Percentiles rank a stretch among this genome's conserved stretches.
These are phyloP conservation scores for Serendipita sp. DNA, from an alignment of 768 basidiomycete species.

Conservation along the genomic window DNA sequence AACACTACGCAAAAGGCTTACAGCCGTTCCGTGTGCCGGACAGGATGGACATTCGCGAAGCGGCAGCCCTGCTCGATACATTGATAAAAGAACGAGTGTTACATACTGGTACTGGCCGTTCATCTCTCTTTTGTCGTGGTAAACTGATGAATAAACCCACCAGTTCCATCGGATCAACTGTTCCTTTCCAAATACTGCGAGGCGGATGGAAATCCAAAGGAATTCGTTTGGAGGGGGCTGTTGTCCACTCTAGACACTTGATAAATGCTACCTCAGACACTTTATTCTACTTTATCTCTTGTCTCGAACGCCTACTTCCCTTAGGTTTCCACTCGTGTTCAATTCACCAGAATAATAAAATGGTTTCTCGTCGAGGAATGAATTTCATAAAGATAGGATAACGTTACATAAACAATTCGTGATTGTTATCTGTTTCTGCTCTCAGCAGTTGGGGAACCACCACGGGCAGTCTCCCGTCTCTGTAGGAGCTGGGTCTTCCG, in stretches of 20 bases:
- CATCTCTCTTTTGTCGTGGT: not conserved
- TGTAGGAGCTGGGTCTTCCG: not conserved
- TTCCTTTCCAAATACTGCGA: constrained; percentile 70
- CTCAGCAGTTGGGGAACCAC: not conserved
- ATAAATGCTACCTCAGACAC: no score
- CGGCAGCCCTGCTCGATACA: constrained; percentile 55
- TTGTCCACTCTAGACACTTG: constrained; percentile 12
- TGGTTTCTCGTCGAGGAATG: no score
- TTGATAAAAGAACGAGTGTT: constrained; percentile 52
- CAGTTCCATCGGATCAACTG: constrained; percentile 42
- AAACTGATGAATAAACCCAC: not conserved
- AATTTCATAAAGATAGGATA: no score
- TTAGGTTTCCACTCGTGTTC: no score
- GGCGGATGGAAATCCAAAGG: constrained; percentile 59
- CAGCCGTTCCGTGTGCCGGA: constrained; percentile 37
- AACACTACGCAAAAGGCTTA: constrained; percentile 39
- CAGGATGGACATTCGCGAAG: constrained; percentile 46
- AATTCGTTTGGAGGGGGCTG: constrained; percentile 58
- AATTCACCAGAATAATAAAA: no score
- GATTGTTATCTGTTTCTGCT: no score
- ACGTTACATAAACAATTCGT: no score
- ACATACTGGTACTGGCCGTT: constrained; percentile 27
- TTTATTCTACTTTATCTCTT: no score
- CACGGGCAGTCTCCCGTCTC: not conserved
- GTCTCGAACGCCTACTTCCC: no score